phyloP scores from a whole-genome alignment of 257 asterid species.

The Petrea volubilis region DNA sequence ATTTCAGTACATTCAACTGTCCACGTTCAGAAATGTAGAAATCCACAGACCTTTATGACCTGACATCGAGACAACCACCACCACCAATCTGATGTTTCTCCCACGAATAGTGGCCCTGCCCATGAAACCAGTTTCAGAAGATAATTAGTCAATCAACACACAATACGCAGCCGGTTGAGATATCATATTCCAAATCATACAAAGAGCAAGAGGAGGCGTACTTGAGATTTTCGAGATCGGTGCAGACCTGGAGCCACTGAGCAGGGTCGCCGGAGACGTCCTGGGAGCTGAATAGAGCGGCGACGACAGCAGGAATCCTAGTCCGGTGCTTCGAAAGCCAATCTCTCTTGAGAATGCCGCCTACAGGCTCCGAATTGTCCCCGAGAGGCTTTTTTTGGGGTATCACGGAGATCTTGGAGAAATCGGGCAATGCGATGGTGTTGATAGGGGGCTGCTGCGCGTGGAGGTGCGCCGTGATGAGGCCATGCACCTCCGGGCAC shows the following conservation, averaged over 20 bases:
- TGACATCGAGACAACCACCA: slow-evolving; percentile 67
- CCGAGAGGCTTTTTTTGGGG: slow-evolving; percentile 47
- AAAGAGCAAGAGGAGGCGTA: slow-evolving; percentile 26
- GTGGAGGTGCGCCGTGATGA: slow-evolving; percentile 80
- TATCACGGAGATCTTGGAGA: slow-evolving; percentile 80
- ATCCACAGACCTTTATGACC: slow-evolving; percentile 60
- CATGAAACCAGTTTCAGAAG: slow-evolving; percentile 1
- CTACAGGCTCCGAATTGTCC: slow-evolving; percentile 45
- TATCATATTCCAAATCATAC: not conserved
- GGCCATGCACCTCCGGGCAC: slow-evolving; percentile 72
- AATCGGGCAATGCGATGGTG: slow-evolving; percentile 91
- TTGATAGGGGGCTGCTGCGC: slow-evolving; percentile 85
- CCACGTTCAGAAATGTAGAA: slow-evolving; percentile 6
- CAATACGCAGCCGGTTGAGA: not conserved
- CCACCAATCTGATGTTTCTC: slow-evolving; percentile 80
- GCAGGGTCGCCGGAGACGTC: slow-evolving; percentile 89
- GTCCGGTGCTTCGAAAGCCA: slow-evolving; percentile 97
- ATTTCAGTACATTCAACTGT: not conserved
- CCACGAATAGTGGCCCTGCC: slow-evolving; percentile 71
- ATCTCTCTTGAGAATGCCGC: slow-evolving; percentile 71
- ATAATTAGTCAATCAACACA: not conserved
- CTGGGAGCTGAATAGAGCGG: slow-evolving; percentile 68
- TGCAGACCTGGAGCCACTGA: slow-evolving; percentile 97
- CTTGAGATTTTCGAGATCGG: slow-evolving; percentile 90
- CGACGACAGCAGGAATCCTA: slow-evolving; percentile 83